A percentile compares a stretch with the other conserved stretches of the same genome.
phyloP scores from a whole-genome alignment of 2,329 filamentous ascomycete species.

The Hypomyces rosellus region DNA sequence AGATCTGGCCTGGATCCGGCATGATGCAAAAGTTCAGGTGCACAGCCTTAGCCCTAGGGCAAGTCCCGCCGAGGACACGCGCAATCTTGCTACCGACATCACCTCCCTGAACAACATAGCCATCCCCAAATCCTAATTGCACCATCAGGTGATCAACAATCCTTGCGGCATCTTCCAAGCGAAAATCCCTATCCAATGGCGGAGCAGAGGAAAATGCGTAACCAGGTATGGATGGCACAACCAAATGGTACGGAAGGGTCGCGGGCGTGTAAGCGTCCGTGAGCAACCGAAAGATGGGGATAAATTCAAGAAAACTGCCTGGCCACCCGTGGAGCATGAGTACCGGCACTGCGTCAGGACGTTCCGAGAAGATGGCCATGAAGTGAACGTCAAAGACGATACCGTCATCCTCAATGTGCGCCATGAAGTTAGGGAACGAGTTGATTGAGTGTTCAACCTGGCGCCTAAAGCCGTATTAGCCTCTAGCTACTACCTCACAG shows the following conservation, averaged over 20 bases:
- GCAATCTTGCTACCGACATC: slow-evolving; percentile 46
- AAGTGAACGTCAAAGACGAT: too few species aligned
- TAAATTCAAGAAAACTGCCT: slow-evolving; percentile 47
- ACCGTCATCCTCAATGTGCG: too few species aligned
- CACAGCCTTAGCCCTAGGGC: slow-evolving; percentile 6
- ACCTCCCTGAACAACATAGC: slow-evolving; percentile 52
- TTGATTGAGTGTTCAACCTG: too few species aligned
- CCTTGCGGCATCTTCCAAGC: too few species aligned
- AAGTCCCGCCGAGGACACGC: slow-evolving; percentile 28
- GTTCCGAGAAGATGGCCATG: too few species aligned
- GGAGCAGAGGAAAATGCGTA: slow-evolving; percentile 26
- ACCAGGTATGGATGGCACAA: slow-evolving; percentile 50
- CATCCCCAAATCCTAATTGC: slow-evolving; percentile 12
- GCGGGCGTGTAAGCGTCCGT: slow-evolving; percentile 41
- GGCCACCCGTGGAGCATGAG: neutral
- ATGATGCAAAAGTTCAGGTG: slow-evolving; percentile 8
- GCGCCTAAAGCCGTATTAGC: too few species aligned
- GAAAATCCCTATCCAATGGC: too few species aligned
- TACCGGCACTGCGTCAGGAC: too few species aligned
- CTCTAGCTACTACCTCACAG: too few species aligned
- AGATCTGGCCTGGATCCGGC: neutral
- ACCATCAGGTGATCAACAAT: too few species aligned
- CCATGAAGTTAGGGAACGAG: too few species aligned
- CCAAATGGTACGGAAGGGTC: slow-evolving; percentile 49
- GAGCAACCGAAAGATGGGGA: slow-evolving; percentile 43